A percentile compares a stretch with the other conserved stretches of the same genome.
phyloP scores from a whole-genome alignment of 2,329 filamentous ascomycete species.

The Trichoderma endophyticum region DNA sequence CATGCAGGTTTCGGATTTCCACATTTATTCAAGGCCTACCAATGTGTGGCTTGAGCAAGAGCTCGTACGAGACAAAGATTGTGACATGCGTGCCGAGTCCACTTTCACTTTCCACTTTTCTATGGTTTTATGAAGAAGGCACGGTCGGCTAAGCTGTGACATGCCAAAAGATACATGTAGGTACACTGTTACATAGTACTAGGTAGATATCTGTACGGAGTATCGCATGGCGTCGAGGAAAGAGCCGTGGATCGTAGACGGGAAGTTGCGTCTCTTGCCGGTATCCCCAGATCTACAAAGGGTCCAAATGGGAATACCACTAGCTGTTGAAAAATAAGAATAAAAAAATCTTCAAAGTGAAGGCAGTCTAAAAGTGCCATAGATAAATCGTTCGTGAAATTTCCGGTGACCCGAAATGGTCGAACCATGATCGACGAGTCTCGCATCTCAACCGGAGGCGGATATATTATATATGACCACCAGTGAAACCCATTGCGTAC shows the following conservation, averaged over 20 bases:
- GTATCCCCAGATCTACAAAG: background rate
- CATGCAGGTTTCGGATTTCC: constrained; percentile 4
- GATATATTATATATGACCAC: background rate
- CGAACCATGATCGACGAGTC: background rate
- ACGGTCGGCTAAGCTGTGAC: background rate
- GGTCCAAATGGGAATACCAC: background rate
- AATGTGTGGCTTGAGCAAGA: background rate
- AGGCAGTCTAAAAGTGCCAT: background rate
- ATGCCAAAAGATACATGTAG: background rate
- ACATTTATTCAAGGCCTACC: background rate
- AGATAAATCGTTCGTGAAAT: background rate
- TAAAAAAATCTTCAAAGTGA: background rate
- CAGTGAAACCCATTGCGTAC: background rate
- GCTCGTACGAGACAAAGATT: background rate
- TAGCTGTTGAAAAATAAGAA: background rate
- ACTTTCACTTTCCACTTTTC: background rate
- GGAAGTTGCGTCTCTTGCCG: constrained; percentile 3
- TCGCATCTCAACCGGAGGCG: background rate
- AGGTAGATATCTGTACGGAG: background rate
- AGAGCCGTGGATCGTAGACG: background rate
- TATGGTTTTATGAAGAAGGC: background rate
- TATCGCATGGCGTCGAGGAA: background rate
- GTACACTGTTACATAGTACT: background rate
- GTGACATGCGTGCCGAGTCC: background rate
- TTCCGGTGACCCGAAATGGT: background rate